Conservation (phyloP, 495 filamentous ascomycete species). For the Melanomma pulvis-pyrius region DNA sequence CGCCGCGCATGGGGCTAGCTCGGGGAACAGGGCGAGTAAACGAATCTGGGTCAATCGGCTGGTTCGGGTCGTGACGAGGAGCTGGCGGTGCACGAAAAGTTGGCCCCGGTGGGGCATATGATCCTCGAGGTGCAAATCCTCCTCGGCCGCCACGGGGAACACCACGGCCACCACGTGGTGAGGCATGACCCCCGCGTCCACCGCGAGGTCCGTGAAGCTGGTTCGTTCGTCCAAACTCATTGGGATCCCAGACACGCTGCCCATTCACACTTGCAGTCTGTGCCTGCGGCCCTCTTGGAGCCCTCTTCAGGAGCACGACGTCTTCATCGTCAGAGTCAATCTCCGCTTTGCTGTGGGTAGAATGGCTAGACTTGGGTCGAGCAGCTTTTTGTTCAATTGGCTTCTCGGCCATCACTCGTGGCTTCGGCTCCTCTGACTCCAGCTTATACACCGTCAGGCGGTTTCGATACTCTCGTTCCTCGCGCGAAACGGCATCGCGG, state of each 20-base stretch:
- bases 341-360: slow-evolving; percentile 40
- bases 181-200: slow-evolving; percentile 27
- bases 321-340: slow-evolving; percentile 60
- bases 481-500: slow-evolving; percentile 60
- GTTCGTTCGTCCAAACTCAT: slow-evolving; percentile 42
- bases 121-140: slow-evolving; percentile 27
- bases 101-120: slow-evolving; percentile 26
- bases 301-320: slow-evolving; percentile 55
- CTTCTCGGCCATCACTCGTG: slow-evolving; percentile 25
- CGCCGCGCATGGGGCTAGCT: slow-evolving; percentile 25
- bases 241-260: slow-evolving; percentile 44
- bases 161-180: slow-evolving; percentile 24
- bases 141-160: slow-evolving; percentile 26
- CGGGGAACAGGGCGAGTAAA: slow-evolving; percentile 50
- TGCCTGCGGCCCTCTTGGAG: slow-evolving; percentile 46
- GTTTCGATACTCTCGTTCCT: slow-evolving; percentile 63
- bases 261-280: slow-evolving; percentile 18
- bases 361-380: slow-evolving; percentile 49
- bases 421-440: slow-evolving; percentile 48
- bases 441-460: slow-evolving; percentile 52
- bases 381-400: slow-evolving; percentile 13
- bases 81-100: slow-evolving; percentile 22
- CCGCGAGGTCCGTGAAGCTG: slow-evolving; percentile 15
- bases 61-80: slow-evolving; percentile 47
- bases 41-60: slow-evolving; percentile 60